Conservation (phyloP, 2,329 filamentous ascomycete genomes). For the Penicillium griseofulvum region DNA sequence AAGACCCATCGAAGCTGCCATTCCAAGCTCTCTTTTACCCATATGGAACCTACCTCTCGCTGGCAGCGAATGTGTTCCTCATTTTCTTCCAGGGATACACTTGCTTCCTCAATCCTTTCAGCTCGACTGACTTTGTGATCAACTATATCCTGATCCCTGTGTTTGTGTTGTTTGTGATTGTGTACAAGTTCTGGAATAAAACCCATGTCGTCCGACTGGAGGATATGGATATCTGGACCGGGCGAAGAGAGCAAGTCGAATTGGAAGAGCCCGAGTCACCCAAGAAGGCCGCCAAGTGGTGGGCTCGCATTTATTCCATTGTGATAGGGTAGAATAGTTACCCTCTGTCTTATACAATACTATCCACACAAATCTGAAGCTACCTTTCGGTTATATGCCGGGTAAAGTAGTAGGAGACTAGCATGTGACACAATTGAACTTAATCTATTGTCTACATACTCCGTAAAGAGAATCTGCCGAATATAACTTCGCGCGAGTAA, state of each 20-base stretch:
- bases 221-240: conserved; percentile 43
- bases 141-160: conserved; percentile 56
- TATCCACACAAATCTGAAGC: neutral
- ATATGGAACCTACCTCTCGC: conserved; percentile 50
- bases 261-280: conserved; percentile 9
- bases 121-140: conserved; percentile 52
- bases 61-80: conserved; percentile 50
- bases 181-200: conserved; percentile 47
- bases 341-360: neutral
- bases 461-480: neutral
- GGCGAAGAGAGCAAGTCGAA: conserved; percentile 27
- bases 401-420: neutral
- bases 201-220: conserved; percentile 36
- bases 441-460: neutral
- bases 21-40: conserved; percentile 52
- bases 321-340: conserved; percentile 23
- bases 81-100: conserved; percentile 55
- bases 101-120: conserved; percentile 52
- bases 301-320: conserved; percentile 20
- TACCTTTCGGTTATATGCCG: neutral
- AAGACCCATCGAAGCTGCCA: conserved; percentile 44
- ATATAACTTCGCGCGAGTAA: neutral
- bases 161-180: conserved; percentile 48
- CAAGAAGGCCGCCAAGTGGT: conserved; percentile 12
- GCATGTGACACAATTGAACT: neutral